Conservation (phyloP, 345 rosid genomes). For the Psidium guajava region DNA sequence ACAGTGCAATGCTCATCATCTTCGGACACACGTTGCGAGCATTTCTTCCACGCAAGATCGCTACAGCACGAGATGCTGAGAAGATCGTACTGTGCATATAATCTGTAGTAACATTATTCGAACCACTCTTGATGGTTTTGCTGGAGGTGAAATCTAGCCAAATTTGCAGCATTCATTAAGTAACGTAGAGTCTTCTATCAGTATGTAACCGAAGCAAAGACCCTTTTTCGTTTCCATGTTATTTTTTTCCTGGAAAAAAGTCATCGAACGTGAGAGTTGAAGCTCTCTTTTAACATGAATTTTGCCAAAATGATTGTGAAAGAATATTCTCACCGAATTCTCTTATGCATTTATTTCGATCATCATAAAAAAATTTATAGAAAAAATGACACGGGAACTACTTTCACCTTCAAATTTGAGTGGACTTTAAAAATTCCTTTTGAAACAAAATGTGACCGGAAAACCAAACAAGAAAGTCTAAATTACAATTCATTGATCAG, state of each 20-base stretch:
- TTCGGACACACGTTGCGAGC: not conserved
- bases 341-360: not conserved
- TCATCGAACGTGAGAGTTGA: not conserved
- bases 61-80: not conserved
- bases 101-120: not conserved
- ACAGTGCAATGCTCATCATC: not conserved
- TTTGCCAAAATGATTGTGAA: not conserved
- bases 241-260: fast-evolving
- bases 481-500: not conserved
- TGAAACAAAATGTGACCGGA: not conserved
- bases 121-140: not conserved
- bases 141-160: not conserved
- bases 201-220: not conserved
- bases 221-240: not conserved
- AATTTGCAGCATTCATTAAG: not conserved
- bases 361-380: not conserved
- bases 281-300: not conserved
- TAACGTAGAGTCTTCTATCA: not conserved
- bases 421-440: not conserved
- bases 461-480: not conserved
- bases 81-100: not conserved
- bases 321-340: not conserved
- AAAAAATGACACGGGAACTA: not conserved
- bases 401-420: not conserved
- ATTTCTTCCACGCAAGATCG: not conserved